phyloP scores from a whole-genome alignment of 1,139 yeast genomes.

The Saccharomyces hybrid region DNA sequence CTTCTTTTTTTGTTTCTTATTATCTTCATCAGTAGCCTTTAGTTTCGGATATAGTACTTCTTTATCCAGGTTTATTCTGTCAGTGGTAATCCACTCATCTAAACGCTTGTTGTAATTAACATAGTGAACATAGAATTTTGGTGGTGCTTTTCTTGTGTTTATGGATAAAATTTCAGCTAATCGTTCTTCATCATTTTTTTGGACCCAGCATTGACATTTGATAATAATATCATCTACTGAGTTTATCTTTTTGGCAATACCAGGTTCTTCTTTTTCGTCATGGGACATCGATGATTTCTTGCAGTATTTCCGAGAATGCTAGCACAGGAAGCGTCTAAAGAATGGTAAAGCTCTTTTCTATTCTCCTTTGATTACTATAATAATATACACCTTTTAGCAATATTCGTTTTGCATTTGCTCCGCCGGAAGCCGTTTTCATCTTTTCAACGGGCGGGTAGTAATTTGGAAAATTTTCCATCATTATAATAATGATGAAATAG shows the following conservation, averaged over 20 bases:
- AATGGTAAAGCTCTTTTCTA: background rate
- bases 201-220: conserved; percentile 76
- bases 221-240: conserved; percentile 45
- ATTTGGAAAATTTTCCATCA: background rate
- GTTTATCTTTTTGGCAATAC: conserved; percentile 23
- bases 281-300: background rate
- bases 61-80: conserved; percentile 58
- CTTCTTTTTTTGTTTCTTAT: conserved; percentile 26
- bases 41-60: conserved; percentile 68
- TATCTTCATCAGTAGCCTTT: conserved; percentile 36
- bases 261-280: conserved; percentile 19
- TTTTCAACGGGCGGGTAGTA: background rate
- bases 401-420: background rate
- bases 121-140: conserved; percentile 86
- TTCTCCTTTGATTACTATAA: background rate
- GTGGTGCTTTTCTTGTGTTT: conserved; percentile 66
- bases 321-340: background rate
- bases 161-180: conserved; percentile 79
- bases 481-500: background rate
- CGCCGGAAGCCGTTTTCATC: background rate
- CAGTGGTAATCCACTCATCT: conserved; percentile 84
- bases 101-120: conserved; percentile 87
- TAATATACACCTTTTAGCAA: background rate
- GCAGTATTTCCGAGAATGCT: background rate
- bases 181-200: conserved; percentile 71